Evolutionary conservation across 2,329 filamentous ascomycete genomes (phyloP).

Genomic region (Venturia asperata): DNA sequence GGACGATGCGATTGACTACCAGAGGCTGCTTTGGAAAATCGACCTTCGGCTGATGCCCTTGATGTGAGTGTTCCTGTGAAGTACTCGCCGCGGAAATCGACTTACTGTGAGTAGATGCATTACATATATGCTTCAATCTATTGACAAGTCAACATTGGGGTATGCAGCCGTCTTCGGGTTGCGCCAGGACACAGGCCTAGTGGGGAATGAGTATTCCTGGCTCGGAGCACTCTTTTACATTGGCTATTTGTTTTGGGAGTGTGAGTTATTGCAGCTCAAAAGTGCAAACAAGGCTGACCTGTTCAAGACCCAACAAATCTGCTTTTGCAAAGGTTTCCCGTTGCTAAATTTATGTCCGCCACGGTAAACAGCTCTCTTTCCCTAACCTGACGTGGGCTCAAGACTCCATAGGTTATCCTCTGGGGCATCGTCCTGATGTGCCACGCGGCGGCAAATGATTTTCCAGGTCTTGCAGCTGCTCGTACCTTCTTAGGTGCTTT

Average conservation of each 20-base stretch:
- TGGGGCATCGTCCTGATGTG: conserved; percentile 29
- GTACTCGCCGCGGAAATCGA: not conserved
- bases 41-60: not conserved
- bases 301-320: not conserved
- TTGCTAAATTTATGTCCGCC: conserved; percentile 30
- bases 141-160: conserved; percentile 5
- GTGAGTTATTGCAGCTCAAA: not conserved
- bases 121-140: not conserved
- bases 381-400: not conserved
- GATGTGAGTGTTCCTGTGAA: not conserved
- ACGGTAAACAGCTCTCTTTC: not conserved
- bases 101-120: not conserved
- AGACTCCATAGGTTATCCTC: conserved; percentile 23
- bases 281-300: conserved; percentile 30
- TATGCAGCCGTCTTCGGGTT: not conserved
- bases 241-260: not conserved
- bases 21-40: not conserved
- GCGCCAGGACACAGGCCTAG: not conserved
- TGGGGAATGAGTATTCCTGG: not conserved
- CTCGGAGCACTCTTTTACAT: conserved; percentile 8
- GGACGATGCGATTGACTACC: not conserved
- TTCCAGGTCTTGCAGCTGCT: conserved; percentile 26
- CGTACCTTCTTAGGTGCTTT: conserved; percentile 29
- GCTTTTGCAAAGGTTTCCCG: conserved; percentile 24
- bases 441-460: conserved; percentile 27